Base-by-base conservation (phyloP, 2,329 filamentous ascomycete genomes). In the Alternaria brassicae region DNA sequence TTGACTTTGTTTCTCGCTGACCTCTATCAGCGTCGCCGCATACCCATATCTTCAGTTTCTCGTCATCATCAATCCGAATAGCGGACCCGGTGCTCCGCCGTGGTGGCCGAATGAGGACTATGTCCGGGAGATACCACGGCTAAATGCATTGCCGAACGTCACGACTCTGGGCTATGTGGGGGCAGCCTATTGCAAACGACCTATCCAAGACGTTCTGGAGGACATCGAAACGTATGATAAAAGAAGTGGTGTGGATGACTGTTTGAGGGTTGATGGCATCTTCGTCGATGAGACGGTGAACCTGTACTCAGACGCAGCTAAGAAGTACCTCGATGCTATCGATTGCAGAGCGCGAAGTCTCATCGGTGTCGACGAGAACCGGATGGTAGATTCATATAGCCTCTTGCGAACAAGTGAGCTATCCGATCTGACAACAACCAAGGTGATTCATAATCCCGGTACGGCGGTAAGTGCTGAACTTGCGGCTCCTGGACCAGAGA, bases 281-380 rank as follows among this genome's bases (percentile, higher is more conserved):
- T 84, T 85, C 68, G 80, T 85, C 40, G 83, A 85, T 62, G 83
- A 85, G 70, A 80, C 81, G 10, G 81, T 82, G 2, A 68, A 72
- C 51, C 15, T 69, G 15, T 72, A 56, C 17, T 60, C 65, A 2
- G 37, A 65, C 8, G 47, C 63, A 13, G 60, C 36, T 12, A 67
- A 68, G 36, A 27, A 13, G 12, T 73, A 71, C 58, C 54, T 74
- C 19, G 67, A 71, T 36, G 37, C 34, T 2, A 59, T 72, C 12
- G 67, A 70, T 36, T 12, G 21, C 12, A 61, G 45, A 39, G 67
- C 68, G 10, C 68, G 65, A 13, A 10, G 30, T 1, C 52, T 28
- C 1, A 19, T 51, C 6, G 60, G 58, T 5, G 54, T 69, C 3
- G 17, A 54, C 6, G 62, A 59, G 6, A 40, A 63, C 13, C 44